A percentile compares a stretch with the other conserved stretches of the same genome.
Conservation (phyloP, 805 yeast species). For the Myxozyma nipponensis region DNA sequence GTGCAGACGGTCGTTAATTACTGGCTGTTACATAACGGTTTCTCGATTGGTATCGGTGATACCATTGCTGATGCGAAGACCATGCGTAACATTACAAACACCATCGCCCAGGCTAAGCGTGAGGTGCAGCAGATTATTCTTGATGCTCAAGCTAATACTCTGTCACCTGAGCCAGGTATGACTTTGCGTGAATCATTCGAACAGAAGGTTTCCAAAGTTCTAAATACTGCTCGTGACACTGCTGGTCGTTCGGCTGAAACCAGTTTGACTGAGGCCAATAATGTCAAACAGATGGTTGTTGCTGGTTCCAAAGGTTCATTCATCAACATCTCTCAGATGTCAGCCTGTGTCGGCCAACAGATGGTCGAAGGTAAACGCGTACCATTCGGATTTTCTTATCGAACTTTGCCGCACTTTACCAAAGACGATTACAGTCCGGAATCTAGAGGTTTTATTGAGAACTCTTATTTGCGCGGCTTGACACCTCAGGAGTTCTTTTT, state of each 20-base stretch:
- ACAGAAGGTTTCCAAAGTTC: conserved; percentile 89
- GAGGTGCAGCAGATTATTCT: conserved; percentile 91
- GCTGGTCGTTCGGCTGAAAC: conserved; percentile 99
- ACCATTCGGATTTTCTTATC: conserved; percentile 93
- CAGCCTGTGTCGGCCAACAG: conserved; percentile 99
- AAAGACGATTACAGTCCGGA: conserved; percentile 98
- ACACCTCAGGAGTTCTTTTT: conserved; percentile 98
- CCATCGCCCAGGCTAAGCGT: conserved; percentile 86
- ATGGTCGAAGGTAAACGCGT: conserved; percentile 99
- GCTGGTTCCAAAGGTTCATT: conserved; percentile 99
- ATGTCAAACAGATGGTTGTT: conserved; percentile 98
- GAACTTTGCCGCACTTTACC: conserved; percentile 96
- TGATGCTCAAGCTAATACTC: conserved; percentile 83
- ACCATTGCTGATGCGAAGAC: conserved; percentile 98
- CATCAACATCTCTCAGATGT: conserved; percentile 98
- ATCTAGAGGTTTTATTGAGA: conserved; percentile 96
- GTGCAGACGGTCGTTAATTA: conserved; percentile 93
- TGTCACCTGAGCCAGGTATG: conserved; percentile 99
- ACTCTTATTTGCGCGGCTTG: conserved; percentile 92
- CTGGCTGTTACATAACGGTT: conserved; percentile 95
- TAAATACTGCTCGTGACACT: conserved; percentile 97
- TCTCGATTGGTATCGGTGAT: conserved; percentile 99
- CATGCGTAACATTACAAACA: conserved; percentile 87
- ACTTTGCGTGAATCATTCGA: conserved; percentile 97
- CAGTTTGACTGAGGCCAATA: conserved; percentile 87